Base-by-base conservation (phyloP, 2,329 filamentous ascomycete species). In the Colletotrichum sp. region DNA sequence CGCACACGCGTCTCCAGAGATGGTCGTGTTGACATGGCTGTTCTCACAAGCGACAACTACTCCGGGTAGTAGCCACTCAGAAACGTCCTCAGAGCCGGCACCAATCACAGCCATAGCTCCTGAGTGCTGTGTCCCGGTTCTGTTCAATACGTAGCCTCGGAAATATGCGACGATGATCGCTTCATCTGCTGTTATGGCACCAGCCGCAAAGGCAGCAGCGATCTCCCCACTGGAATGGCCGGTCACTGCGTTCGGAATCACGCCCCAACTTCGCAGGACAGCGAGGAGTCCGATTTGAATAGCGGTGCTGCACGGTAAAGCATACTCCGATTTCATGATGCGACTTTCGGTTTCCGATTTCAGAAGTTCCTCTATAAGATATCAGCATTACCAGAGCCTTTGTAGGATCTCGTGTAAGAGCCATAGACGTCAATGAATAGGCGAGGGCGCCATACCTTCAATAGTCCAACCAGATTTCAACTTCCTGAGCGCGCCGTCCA, bases 211-310 rank as follows among this genome's bases (percentile, higher is more conserved):
- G 1, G 87, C 86, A 3, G 86, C 87, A 0, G 83, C 86, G 30
- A 88, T 87, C 77, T 89, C 87, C 1, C 87, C 87, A 8, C 80
- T 82, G 0, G 85, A 87, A 72, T 89, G 87, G 1, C 87, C 87
- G 6, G 87, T 81, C 0, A 86, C 84, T 2, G 80, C 82, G 10
- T 77, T 28, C 0, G 85, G 84, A 3, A 49, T 63, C 32, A 89
- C 74, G 0, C 82, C 81, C 71, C 80, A 81, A 1, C 77, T 71
- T 1, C 57, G 44, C 4, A 89, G 81, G 1, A 86, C 77, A n/a
- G 87, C 82, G 2, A 88, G 81, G 1, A 90, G 78, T 0, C 79
- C 85, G 16, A 89, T 80, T 71, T 88, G 85, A 24, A 83, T 71
- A 9, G 80, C 80, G 13, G 84, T 85, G 70, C 82, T 85, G 4